phyloP scores from a whole-genome alignment of 805 yeast species.

The Teunomyces atbi region DNA sequence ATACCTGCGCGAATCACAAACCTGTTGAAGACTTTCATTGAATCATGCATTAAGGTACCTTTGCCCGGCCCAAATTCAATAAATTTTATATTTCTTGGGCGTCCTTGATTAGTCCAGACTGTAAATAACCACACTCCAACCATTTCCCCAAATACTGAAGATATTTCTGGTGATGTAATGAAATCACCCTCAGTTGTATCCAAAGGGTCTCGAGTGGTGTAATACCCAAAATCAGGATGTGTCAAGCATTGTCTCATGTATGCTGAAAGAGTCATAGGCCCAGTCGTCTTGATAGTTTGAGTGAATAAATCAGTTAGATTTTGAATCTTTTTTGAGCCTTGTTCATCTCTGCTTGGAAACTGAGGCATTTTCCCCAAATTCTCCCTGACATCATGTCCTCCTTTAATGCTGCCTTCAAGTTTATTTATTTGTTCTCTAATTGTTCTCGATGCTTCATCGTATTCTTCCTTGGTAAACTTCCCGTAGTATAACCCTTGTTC shows the following conservation, averaged over 20 bases:
- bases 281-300: constrained; percentile 61
- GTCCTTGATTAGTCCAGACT: constrained; percentile 56
- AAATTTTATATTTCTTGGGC: constrained; percentile 49
- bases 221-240: constrained; percentile 75
- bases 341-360: constrained; percentile 26
- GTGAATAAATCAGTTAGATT: constrained; percentile 38
- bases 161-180: constrained; percentile 82
- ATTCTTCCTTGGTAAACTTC: constrained; percentile 37
- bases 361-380: constrained; percentile 36
- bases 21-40: constrained; percentile 47
- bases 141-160: constrained; percentile 84
- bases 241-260: constrained; percentile 82
- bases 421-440: constrained; percentile 30
- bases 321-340: constrained; percentile 15
- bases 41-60: constrained; percentile 75
- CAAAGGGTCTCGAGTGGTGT: constrained; percentile 73
- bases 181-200: constrained; percentile 67
- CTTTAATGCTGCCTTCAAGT: constrained; percentile 38
- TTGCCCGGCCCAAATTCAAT: constrained; percentile 85
- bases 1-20: constrained; percentile 22
- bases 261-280: constrained; percentile 70
- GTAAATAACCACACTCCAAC: constrained; percentile 70
- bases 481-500: constrained; percentile 33
- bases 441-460: constrained; percentile 35
- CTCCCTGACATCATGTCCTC: constrained; percentile 32